phyloP scores from a whole-genome alignment of 805 yeast genomes.

The Alloascoidea hylecoeti region DNA sequence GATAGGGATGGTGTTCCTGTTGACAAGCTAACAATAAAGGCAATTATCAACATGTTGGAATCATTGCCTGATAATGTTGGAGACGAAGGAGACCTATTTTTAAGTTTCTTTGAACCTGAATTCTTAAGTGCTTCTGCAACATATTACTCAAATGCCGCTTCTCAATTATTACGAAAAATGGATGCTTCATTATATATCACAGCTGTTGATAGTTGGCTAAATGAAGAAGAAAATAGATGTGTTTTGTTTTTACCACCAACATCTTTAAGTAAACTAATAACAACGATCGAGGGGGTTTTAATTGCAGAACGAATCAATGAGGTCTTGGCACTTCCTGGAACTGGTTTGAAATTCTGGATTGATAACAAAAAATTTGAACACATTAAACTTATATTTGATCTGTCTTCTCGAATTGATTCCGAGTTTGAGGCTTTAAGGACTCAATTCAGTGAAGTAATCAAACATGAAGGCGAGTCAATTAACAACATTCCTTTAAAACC shows the following conservation, averaged over 20 bases:
- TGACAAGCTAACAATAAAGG: slow-evolving; percentile 43
- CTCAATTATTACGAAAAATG: slow-evolving; percentile 24
- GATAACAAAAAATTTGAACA: slow-evolving; percentile 27
- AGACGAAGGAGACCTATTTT: slow-evolving; percentile 41
- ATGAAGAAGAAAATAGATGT: slow-evolving; percentile 47
- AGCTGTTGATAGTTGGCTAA: slow-evolving; percentile 34
- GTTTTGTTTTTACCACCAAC: slow-evolving; percentile 36
- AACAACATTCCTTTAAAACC: slow-evolving; percentile 11
- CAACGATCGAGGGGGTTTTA: slow-evolving; percentile 43
- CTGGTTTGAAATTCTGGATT: slow-evolving; percentile 49
- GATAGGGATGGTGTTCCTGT: slow-evolving; percentile 43
- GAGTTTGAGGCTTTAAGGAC: slow-evolving; percentile 33
- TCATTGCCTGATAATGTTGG: slow-evolving; percentile 30
- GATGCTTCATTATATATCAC: slow-evolving; percentile 43
- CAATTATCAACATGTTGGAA: slow-evolving; percentile 60
- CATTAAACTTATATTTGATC: slow-evolving; percentile 30
- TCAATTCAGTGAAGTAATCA: slow-evolving; percentile 31
- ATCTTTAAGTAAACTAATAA: slow-evolving; percentile 38
- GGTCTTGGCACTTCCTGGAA: slow-evolving; percentile 34
- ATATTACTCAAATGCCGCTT: slow-evolving; percentile 36
- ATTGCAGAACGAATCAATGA: slow-evolving; percentile 40
- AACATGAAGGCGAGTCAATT: slow-evolving; percentile 28
- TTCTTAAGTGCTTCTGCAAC: slow-evolving; percentile 38
- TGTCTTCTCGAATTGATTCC: slow-evolving; percentile 38
- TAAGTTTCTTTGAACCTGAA: slow-evolving; percentile 50